Percentiles rank a stretch among this genome's conserved stretches.
Conservation (phyloP, 2,329 filamentous ascomycete species). For the Cladosporium sp. region DNA sequence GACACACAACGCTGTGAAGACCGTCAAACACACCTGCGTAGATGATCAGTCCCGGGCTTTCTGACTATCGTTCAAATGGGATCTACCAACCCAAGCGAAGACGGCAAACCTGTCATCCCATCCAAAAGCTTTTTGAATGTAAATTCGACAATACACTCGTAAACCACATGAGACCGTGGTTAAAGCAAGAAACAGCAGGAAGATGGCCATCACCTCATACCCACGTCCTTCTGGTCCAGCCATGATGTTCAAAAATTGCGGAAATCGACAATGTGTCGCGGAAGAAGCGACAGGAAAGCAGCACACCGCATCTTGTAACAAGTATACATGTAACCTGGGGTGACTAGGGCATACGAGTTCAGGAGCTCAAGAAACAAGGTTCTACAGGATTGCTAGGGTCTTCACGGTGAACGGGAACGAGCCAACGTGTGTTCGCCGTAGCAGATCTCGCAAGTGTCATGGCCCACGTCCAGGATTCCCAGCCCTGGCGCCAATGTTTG, state of each 20-base stretch:
- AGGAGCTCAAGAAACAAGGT: neutral
- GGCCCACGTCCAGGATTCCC: neutral
- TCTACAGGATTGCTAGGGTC: constrained; percentile 1
- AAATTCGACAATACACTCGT: neutral
- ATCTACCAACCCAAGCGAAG: neutral
- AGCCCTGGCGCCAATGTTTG: neutral
- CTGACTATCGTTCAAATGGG: neutral
- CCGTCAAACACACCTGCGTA: neutral
- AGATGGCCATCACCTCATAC: constrained; percentile 1
- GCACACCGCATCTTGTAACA: neutral
- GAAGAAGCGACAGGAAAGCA: neutral
- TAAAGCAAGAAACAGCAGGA: neutral
- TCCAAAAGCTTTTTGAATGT: constrained; percentile 5
- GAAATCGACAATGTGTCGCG: neutral
- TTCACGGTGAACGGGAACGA: neutral
- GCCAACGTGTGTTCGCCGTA: neutral
- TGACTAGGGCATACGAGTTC: neutral
- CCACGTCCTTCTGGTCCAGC: constrained; percentile 1
- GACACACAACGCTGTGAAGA: constrained; percentile 39
- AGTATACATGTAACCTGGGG: neutral
- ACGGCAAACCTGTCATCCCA: constrained; percentile 5
- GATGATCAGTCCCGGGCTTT: neutral
- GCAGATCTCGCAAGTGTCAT: neutral
- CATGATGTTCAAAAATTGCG: neutral
- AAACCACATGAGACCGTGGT: neutral